These are phyloP conservation scores for Inga leiocalycina DNA, from an alignment of 306 rosid genomes.

Conservation along the genomic window DNA sequence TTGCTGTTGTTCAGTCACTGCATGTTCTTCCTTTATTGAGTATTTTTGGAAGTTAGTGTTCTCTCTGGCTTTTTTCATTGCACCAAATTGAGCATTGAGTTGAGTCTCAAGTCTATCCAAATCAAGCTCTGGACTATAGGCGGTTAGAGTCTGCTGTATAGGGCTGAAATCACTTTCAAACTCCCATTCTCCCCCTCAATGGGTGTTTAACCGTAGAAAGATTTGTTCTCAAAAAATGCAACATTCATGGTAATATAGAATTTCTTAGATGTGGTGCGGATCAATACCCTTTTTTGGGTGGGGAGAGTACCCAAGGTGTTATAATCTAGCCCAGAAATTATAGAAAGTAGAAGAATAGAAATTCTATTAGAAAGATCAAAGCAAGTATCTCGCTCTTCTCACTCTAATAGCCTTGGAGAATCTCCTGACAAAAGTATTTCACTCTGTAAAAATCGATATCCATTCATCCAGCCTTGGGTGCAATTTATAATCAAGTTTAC, in stretches of 20 bases:
- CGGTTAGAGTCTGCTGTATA: background rate
- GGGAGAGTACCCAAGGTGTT: background rate
- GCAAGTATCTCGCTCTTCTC: too few relatives aligned
- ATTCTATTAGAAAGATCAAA: too few relatives aligned
- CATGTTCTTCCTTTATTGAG: background rate
- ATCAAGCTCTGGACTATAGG: background rate
- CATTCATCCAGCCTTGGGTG: too few relatives aligned
- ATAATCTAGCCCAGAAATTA: too few relatives aligned
- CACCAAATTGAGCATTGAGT: background rate
- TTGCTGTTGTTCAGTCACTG: background rate
- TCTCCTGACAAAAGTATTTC: too few relatives aligned
- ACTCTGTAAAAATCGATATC: too few relatives aligned
- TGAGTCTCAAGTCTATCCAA: background rate
- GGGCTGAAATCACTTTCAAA: background rate
- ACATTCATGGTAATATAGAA: background rate
- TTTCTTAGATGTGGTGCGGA: background rate
- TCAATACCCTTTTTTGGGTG: background rate
- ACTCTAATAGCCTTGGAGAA: too few relatives aligned
- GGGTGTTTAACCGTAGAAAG: background rate
- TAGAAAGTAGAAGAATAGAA: too few relatives aligned
- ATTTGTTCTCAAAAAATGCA: background rate
- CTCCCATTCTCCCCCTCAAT: background rate
- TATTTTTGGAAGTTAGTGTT: background rate
- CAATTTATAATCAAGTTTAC: too few relatives aligned
- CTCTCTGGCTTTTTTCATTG: background rate